Evolutionary conservation across 2,329 filamentous ascomycete species (phyloP).

Genomic region (Pyricularia grisea): DNA sequence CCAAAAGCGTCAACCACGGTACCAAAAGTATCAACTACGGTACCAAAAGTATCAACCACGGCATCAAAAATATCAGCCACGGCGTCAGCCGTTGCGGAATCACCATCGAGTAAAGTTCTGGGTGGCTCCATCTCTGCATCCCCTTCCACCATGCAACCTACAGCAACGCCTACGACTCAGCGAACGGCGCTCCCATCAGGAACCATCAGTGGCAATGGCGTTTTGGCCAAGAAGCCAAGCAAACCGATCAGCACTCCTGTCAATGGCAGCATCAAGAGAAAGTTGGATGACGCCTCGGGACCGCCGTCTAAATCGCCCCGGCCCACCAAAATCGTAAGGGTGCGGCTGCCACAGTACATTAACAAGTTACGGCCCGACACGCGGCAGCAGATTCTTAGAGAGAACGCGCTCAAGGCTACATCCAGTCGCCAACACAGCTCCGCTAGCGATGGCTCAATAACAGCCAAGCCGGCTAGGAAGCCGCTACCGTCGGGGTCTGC

Average conservation of each 20-base stretch:
- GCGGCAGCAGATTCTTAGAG: slow-evolving; percentile 8
- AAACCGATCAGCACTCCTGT: neutral
- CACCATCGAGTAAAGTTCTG: slow-evolving; percentile 12
- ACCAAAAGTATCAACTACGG: too few relatives aligned
- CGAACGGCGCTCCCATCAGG: slow-evolving; percentile 3
- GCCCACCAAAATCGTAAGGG: slow-evolving; percentile 17
- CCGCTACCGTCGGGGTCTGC: slow-evolving; percentile 4
- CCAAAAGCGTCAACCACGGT: too few relatives aligned
- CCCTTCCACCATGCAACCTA: slow-evolving; percentile 2
- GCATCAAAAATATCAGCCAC: too few relatives aligned
- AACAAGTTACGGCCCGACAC: slow-evolving; percentile 7
- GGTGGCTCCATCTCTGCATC: neutral
- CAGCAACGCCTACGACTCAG: slow-evolving; percentile 4
- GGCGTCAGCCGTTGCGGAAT: neutral
- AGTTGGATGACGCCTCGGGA: slow-evolving; percentile 16
- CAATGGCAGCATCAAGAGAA: slow-evolving; percentile 18
- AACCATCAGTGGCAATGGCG: neutral
- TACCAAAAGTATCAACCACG: too few relatives aligned
- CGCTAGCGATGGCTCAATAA: slow-evolving; percentile 1
- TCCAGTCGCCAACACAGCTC: neutral
- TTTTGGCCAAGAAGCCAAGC: neutral
- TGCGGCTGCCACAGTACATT: neutral
- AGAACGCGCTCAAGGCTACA: neutral
- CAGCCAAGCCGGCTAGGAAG: slow-evolving; percentile 4
- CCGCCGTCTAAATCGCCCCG: slow-evolving; percentile 7